These are phyloP conservation scores for Handroanthus guayacan DNA, from an alignment of 257 asterid genomes.

Conservation along the genomic window DNA sequence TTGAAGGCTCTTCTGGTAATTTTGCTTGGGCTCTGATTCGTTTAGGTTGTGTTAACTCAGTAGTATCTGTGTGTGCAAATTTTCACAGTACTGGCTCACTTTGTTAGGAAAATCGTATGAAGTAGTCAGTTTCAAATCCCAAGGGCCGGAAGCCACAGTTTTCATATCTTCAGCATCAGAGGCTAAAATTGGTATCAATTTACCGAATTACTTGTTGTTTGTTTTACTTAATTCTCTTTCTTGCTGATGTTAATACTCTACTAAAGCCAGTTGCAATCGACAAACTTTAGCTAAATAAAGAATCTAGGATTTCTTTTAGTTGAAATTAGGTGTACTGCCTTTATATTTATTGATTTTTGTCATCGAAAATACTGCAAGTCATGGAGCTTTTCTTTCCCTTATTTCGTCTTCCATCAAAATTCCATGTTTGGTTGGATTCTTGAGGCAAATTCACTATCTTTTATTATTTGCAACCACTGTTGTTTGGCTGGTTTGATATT, in stretches of 20 bases:
- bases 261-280: not conserved
- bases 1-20: constrained; percentile 64
- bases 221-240: not conserved
- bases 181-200: constrained; percentile 60
- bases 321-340: not conserved
- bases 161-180: constrained; percentile 59
- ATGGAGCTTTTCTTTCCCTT: not conserved
- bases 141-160: constrained; percentile 57
- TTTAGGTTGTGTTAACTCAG: constrained; percentile 15
- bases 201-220: not conserved
- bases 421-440: not conserved
- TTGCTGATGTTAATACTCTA: not conserved
- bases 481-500: not conserved
- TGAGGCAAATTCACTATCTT: not conserved
- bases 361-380: not conserved
- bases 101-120: constrained; percentile 69
- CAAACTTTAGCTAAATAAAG: not conserved
- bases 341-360: not conserved
- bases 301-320: not conserved
- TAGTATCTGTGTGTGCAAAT: not conserved
- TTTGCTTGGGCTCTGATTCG: not conserved
- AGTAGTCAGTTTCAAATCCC: constrained; percentile 54
- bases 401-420: not conserved
- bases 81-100: constrained; percentile 22
- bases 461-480: not conserved